A percentile compares a stretch with the other conserved stretches of the same genome.
Conservation (phyloP, 2,329 filamentous ascomycete genomes). For the Didymella glomerata region DNA sequence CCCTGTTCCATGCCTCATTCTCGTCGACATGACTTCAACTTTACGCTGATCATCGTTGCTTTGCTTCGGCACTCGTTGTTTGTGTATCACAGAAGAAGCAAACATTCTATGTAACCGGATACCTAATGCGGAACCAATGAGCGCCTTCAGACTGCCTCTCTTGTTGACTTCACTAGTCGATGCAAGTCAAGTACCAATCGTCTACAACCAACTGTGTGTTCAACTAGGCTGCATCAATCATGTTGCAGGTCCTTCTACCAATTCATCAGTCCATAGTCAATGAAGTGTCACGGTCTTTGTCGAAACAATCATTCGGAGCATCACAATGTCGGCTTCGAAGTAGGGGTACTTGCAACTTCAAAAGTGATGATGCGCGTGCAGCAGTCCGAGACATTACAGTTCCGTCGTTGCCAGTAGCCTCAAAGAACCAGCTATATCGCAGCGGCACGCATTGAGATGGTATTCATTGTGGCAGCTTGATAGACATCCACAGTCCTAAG, state of each 20-base stretch:
- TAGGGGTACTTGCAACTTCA: not conserved
- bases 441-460: not conserved
- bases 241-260: not conserved
- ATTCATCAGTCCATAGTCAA: not conserved
- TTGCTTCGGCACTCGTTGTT: conserved; percentile 1
- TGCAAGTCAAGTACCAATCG: not conserved
- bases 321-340: not conserved
- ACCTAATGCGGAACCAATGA: conserved; percentile 1
- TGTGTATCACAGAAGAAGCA: conserved; percentile 8
- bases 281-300: not conserved
- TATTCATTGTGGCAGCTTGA: not conserved
- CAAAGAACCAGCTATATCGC: not conserved
- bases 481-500: no score
- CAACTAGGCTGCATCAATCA: not conserved
- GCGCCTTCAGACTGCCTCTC: not conserved
- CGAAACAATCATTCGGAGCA: not conserved
- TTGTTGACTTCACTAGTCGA: not conserved
- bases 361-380: not conserved
- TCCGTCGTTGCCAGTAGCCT: not conserved
- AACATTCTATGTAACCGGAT: conserved; percentile 1
- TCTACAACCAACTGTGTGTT: not conserved
- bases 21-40: conserved; percentile 16
- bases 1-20: conserved; percentile 29
- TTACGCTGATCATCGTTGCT: conserved; percentile 7
- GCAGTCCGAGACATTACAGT: not conserved